Evolutionary conservation across 1,139 yeast genomes (phyloP).

Genomic region (Blastobotrys serpentis): DNA sequence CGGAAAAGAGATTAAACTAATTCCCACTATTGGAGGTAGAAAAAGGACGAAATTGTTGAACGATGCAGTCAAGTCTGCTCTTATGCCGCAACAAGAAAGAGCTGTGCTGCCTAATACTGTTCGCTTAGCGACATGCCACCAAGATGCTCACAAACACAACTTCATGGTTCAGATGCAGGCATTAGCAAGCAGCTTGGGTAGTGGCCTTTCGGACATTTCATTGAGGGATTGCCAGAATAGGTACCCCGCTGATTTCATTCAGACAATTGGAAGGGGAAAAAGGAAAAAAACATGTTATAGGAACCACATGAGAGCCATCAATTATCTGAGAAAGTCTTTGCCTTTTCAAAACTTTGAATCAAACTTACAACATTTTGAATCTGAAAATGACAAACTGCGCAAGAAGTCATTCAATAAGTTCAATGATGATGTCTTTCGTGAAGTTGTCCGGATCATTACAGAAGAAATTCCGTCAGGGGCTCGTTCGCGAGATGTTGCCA

Average conservation of each 20-base stretch:
- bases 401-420: not conserved
- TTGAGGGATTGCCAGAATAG: not conserved
- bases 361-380: slow-evolving; percentile 4
- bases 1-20: not conserved
- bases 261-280: not conserved
- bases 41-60: not conserved
- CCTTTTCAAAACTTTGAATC: not conserved
- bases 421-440: slow-evolving; percentile 3
- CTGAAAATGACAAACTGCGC: not conserved
- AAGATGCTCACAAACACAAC: not conserved
- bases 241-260: not conserved
- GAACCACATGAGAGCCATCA: not conserved
- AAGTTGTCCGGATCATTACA: not conserved
- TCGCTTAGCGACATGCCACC: not conserved
- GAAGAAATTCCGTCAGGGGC: slow-evolving; percentile 2
- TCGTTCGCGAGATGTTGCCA: not conserved
- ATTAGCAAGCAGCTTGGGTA: not conserved
- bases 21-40: not conserved
- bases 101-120: not conserved
- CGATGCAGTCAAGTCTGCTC: not conserved
- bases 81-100: slow-evolving; percentile 2
- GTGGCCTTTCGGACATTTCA: not conserved
- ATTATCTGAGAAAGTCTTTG: not conserved
- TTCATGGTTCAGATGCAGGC: not conserved
- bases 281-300: not conserved